phyloP scores from a whole-genome alignment of 2,329 filamentous ascomycete species.

The Aphanocladium album region DNA sequence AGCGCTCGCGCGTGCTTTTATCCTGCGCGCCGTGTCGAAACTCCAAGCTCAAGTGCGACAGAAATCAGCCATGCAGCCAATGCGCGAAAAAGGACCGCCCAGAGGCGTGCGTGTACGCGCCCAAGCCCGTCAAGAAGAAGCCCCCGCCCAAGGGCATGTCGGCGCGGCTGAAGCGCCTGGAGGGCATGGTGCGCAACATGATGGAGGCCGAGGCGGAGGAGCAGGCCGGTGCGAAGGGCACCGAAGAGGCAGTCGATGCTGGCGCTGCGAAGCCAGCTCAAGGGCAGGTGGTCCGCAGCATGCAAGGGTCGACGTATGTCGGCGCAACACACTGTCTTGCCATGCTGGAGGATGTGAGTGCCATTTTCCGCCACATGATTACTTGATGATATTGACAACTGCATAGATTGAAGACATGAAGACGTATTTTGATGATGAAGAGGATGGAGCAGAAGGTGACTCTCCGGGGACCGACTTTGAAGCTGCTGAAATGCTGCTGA shows the following conservation, averaged over 20 bases:
- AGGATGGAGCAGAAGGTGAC: conserved; percentile 31
- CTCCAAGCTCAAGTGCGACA: conserved; percentile 55
- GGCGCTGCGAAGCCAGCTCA: conserved; percentile 20
- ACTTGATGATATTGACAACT: conserved; percentile 9
- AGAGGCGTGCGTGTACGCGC: conserved; percentile 45
- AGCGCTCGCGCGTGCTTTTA: conserved; percentile 45
- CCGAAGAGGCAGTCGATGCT: conserved; percentile 9
- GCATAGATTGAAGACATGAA: conserved; percentile 54
- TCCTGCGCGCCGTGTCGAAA: conserved; percentile 48
- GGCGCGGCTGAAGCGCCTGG: conserved; percentile 48
- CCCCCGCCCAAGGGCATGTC: conserved; percentile 46
- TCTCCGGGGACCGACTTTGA: conserved; percentile 30
- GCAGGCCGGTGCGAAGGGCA: neutral
- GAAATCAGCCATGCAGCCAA: conserved; percentile 46
- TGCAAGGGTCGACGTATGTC: conserved; percentile 45
- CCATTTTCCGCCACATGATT: no score
- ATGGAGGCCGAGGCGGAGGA: conserved; percentile 36
- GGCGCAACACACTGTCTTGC: conserved; percentile 58
- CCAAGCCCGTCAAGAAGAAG: conserved; percentile 37
- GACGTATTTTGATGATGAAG: conserved; percentile 49
- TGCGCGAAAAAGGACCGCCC: conserved; percentile 45
- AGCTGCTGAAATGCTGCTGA: conserved; percentile 39
- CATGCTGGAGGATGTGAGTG: conserved; percentile 53
- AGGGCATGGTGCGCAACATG: conserved; percentile 53
- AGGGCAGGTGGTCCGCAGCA: conserved; percentile 41